Conservation (phyloP, 139 green algal genomes). For the Limnomonas spitsbergensis region DNA sequence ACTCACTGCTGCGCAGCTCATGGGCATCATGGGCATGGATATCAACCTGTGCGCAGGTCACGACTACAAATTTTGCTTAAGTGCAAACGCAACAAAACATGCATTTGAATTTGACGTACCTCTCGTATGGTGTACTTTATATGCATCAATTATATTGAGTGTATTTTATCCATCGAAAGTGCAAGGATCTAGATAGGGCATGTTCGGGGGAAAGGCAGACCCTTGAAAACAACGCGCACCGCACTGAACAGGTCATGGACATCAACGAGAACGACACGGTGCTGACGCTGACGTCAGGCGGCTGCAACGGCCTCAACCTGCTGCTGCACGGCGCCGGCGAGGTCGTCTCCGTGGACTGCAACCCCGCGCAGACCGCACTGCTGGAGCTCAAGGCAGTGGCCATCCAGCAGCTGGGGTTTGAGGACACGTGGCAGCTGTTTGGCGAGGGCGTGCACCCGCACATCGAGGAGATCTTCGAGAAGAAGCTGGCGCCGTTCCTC, state of each 20-base stretch:
- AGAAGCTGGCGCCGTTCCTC: conserved; percentile 86
- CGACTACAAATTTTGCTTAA: too few relatives aligned
- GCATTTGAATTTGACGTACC: too few relatives aligned
- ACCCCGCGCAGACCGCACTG: conserved; percentile 90
- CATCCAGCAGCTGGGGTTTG: conserved; percentile 82
- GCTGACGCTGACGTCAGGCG: conserved; percentile 94
- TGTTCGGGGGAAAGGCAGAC: too few relatives aligned
- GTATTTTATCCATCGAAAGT: too few relatives aligned
- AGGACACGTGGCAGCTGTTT: conserved; percentile 84
- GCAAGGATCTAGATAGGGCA: too few relatives aligned
- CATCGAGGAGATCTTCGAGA: conserved; percentile 80
- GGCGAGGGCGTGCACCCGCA: conserved; percentile 66
- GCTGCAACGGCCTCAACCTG: conserved; percentile 97
- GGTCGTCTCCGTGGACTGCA: conserved; percentile 94
- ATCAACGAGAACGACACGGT: conserved; percentile 81
- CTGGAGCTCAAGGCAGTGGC: conserved; percentile 91
- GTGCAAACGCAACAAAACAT: too few relatives aligned
- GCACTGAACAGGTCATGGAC: conserved; percentile 62
- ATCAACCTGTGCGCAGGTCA: too few relatives aligned
- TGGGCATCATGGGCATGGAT: too few relatives aligned
- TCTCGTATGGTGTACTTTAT: too few relatives aligned
- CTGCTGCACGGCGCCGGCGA: conserved; percentile 77
- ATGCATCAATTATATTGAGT: too few relatives aligned
- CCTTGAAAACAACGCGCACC: too few relatives aligned
- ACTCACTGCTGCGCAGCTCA: too few relatives aligned